Percentiles rank a stretch among this genome's conserved stretches.
Evolutionary conservation across 345 rosid genomes (phyloP).

Genomic region (Dipteronia dyeriana): DNA sequence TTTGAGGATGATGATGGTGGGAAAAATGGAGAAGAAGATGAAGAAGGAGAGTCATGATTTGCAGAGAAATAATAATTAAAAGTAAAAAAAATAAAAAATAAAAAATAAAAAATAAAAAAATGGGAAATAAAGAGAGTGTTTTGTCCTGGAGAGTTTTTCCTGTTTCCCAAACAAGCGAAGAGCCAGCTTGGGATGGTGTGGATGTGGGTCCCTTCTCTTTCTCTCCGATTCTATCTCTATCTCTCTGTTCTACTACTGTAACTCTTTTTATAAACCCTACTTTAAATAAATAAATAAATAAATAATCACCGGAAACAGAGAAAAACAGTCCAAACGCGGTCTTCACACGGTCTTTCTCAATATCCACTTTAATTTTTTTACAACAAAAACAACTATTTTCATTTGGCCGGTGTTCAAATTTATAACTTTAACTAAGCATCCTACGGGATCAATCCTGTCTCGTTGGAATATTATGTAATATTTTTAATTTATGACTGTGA

Average conservation of each 20-base stretch:
- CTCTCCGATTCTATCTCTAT: neutral
- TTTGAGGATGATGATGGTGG: neutral
- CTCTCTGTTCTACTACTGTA: neutral
- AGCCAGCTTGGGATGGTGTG: conserved; percentile 23
- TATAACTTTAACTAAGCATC: too few species aligned
- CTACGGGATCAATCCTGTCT: fast-evolving
- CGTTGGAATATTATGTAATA: too few species aligned
- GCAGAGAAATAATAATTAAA: neutral
- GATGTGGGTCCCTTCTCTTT: conserved; percentile 12
- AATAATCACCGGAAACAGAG: too few species aligned
- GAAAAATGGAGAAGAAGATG: neutral
- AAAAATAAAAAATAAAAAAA: neutral
- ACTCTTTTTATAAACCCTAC: too few species aligned
- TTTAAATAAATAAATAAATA: neutral
- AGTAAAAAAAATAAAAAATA: neutral
- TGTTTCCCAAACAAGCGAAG: neutral
- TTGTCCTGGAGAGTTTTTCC: conserved; percentile 8
- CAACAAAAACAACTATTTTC: too few species aligned
- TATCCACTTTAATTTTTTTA: neutral
- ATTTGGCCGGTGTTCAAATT: too few species aligned
- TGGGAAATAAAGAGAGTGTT: neutral
- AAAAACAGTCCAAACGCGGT: neutral
- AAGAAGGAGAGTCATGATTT: conserved; percentile 24
- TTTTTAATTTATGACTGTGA: too few species aligned
- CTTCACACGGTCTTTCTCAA: neutral